A percentile compares a stretch with the other conserved stretches of the same genome.
Conservation (phyloP, 345 rosid species). For the Hevea brasiliensis region DNA sequence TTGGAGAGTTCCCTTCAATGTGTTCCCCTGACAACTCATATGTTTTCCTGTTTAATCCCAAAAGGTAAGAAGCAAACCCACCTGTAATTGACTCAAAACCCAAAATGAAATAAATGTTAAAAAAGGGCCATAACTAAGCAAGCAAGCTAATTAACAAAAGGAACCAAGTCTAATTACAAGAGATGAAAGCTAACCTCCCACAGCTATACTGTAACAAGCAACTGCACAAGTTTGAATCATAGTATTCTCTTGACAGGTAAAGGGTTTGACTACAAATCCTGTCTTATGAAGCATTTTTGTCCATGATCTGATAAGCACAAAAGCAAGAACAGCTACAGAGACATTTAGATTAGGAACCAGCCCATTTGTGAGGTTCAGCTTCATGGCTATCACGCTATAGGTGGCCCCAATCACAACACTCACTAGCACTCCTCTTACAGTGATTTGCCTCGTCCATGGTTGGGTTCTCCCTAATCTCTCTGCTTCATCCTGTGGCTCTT, state of each 20-base stretch:
- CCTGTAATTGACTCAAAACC: slow-evolving; percentile 37
- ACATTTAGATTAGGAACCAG: slow-evolving; percentile 74
- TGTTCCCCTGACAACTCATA: slow-evolving; percentile 73
- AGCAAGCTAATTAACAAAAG: neutral
- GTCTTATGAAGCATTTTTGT: slow-evolving; percentile 66
- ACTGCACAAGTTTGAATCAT: slow-evolving; percentile 96
- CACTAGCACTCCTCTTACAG: slow-evolving; percentile 66
- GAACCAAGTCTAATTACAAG: neutral
- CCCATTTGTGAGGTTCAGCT: slow-evolving; percentile 81
- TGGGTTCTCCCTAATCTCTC: slow-evolving; percentile 33
- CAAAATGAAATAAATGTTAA: neutral
- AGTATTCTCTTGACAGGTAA: slow-evolving; percentile 87
- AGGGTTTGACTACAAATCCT: slow-evolving; percentile 65
- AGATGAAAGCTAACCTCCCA: slow-evolving; percentile 61
- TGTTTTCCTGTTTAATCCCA: slow-evolving; percentile 80
- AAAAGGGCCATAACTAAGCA: neutral
- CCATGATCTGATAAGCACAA: slow-evolving; percentile 72
- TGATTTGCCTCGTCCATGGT: slow-evolving; percentile 80
- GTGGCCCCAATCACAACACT: slow-evolving; percentile 70
- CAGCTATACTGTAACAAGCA: slow-evolving; percentile 86
- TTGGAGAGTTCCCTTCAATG: slow-evolving; percentile 64
- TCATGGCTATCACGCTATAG: slow-evolving; percentile 86
- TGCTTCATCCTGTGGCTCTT: slow-evolving; percentile 8
- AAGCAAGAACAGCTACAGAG: slow-evolving; percentile 90
- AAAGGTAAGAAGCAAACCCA: slow-evolving; percentile 92